Evolutionary conservation across 2,329 filamentous ascomycete species (phyloP).

Genomic region (Aspergillus unguis): DNA sequence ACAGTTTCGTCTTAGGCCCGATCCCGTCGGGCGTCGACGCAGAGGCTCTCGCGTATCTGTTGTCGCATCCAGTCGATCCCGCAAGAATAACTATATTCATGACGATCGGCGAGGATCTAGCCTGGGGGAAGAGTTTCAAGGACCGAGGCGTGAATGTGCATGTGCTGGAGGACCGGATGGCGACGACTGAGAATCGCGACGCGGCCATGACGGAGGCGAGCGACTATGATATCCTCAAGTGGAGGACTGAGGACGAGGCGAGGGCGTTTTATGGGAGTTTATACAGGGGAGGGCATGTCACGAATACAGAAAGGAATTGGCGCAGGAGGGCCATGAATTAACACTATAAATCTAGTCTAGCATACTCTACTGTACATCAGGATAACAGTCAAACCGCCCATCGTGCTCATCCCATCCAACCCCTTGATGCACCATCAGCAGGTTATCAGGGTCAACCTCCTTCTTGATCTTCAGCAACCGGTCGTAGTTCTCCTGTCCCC

Average conservation of each 20-base stretch:
- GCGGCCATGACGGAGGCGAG: slow-evolving; percentile 31
- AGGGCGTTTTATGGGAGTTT: slow-evolving; percentile 25
- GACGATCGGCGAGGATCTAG: slow-evolving; percentile 22
- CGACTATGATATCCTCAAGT: slow-evolving; percentile 35
- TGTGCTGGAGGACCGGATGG: slow-evolving; percentile 12
- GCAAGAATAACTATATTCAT: slow-evolving; percentile 25
- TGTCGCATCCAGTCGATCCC: slow-evolving; percentile 19
- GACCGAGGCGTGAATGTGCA: slow-evolving; percentile 15
- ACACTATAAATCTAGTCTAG: no score
- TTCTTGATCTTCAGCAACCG: slow-evolving; percentile 14
- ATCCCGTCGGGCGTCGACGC: slow-evolving; percentile 24
- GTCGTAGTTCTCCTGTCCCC: slow-evolving; percentile 17
- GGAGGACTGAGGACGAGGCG: slow-evolving; percentile 26
- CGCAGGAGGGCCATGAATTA: slow-evolving; percentile 17
- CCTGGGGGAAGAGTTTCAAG: slow-evolving; percentile 18
- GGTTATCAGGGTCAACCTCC: slow-evolving; percentile 11
- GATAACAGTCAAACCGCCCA: slow-evolving; percentile 12
- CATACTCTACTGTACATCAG: slow-evolving; percentile 9
- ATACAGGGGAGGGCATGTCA: slow-evolving; percentile 27
- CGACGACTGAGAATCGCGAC: slow-evolving; percentile 28
- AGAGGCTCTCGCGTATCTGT: slow-evolving; percentile 28
- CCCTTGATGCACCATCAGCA: slow-evolving; percentile 14
- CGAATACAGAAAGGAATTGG: slow-evolving; percentile 39
- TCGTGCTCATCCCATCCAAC: slow-evolving; percentile 14
- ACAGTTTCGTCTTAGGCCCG: slow-evolving; percentile 26